Conservation (phyloP, 108 stramenopile species). For the Asterionellopsis glacialis region DNA sequence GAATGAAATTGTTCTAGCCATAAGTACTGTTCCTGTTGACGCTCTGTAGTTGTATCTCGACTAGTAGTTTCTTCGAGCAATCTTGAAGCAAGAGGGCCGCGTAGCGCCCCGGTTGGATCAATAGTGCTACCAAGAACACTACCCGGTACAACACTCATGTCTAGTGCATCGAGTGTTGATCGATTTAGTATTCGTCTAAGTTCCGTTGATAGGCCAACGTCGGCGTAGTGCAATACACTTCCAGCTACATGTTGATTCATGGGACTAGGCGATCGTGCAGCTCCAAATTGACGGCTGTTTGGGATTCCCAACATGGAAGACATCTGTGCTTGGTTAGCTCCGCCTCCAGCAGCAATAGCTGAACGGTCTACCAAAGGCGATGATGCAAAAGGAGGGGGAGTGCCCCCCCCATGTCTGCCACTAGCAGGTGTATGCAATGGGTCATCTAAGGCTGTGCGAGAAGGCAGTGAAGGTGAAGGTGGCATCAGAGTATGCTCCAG, state of each 20-base stretch:
- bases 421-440: background rate
- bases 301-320: background rate
- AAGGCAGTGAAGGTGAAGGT: no score
- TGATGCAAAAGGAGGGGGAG: background rate
- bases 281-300: background rate
- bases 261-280: background rate
- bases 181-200: conserved; percentile 32
- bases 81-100: no score
- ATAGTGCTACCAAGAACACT: background rate
- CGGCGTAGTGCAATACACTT: conserved; percentile 47
- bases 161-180: conserved; percentile 20
- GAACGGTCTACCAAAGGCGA: background rate
- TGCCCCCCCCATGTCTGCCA: background rate
- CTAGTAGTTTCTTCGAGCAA: no score
- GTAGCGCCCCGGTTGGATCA: no score
- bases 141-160: background rate
- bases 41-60: no score
- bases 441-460: no score
- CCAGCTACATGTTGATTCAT: background rate
- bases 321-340: background rate
- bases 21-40: conserved; percentile 6
- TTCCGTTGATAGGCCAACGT: conserved; percentile 41
- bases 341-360: background rate
- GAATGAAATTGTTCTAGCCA: conserved; percentile 12
- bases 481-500: background rate